Evolutionary conservation across 306 rosid species (phyloP), one percentile per base, ranked within the genome.

Genomic region (Fragaria ananassa): DNA sequence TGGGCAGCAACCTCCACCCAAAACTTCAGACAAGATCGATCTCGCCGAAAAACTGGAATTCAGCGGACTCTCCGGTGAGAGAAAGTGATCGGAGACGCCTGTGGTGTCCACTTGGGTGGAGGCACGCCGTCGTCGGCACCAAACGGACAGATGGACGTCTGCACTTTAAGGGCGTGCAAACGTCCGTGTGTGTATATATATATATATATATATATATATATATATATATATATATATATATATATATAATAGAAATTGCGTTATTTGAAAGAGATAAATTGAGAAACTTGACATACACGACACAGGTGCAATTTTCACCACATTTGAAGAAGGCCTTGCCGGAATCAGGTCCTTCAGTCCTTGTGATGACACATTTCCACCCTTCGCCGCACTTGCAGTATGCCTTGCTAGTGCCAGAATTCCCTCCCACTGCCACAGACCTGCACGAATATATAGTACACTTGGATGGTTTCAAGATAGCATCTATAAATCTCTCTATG

Each of bases 301-400:
- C 70, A 46, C 86, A 79, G 10, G 74, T 42, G 74, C 82, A 83
- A 68, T 79, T 85, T 83, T 74, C 89, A 54, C 82, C 84, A 6
- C 93, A 86, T 54, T 77, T 83, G 76, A 79, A 35, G 70, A 84
- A 77, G 75, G 51, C 58, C 76, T 89, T 82, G 67, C 89, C 87
- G 0, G 86, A 87, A 70, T 89, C 87, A 8, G 81, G 85, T 0
- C 93, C 92, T 19, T 72, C 73, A 1, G 81, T 85, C 69, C 68
- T 83, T 35, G 82, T 83, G 63, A 86, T 75, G 11, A 81, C 84
- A 37, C 93, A 86, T 42, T 76, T 82, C 87, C 86, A 89, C 21
- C 86, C 86, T 45, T 74, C 78, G 19, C 82, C 77, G 41, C 72
- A 42, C 78, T 83, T 85, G 74, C 87, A 83, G 53, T 34, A 51